Conservation (phyloP, 176 grass and related monocot genomes). For the Eremochloa ophiuroides region DNA sequence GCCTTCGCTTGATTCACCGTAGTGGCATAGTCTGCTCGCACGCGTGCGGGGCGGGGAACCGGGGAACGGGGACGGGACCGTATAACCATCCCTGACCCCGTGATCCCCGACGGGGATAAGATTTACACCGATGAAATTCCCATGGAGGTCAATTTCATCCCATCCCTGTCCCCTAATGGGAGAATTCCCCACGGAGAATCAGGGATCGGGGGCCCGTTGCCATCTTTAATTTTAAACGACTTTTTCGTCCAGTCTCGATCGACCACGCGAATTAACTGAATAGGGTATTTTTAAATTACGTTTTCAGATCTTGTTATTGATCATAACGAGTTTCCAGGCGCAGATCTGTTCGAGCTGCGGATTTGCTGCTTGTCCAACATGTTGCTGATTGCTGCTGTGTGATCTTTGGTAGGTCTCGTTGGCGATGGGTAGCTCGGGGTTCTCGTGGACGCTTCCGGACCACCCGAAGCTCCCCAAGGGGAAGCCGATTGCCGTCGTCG, state of each 20-base stretch:
- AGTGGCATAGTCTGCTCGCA: too few relatives aligned
- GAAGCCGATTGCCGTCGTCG: conserved; percentile 75
- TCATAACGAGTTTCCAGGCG: neutral
- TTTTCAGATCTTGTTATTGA: neutral
- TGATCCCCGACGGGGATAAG: too few relatives aligned
- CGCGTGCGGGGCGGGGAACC: too few relatives aligned
- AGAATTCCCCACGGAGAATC: too few relatives aligned
- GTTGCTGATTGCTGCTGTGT: neutral
- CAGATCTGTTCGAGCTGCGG: conserved; percentile 16
- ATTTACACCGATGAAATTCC: too few relatives aligned
- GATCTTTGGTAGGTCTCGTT: conserved; percentile 24
- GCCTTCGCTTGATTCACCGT: too few relatives aligned
- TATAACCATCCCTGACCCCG: too few relatives aligned
- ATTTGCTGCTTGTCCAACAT: neutral
- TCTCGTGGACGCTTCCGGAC: conserved; percentile 62
- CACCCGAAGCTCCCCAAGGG: conserved; percentile 84
- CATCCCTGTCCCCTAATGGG: too few relatives aligned
- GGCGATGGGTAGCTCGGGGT: conserved; percentile 47
- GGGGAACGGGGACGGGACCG: too few relatives aligned
- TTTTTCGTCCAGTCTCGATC: neutral
- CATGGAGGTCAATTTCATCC: too few relatives aligned
- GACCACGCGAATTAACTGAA: neutral
- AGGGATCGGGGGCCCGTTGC: too few relatives aligned
- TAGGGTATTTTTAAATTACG: neutral
- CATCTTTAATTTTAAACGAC: neutral